phyloP scores from a whole-genome alignment of 345 rosid genomes.

The Capsella bursapastoris region DNA sequence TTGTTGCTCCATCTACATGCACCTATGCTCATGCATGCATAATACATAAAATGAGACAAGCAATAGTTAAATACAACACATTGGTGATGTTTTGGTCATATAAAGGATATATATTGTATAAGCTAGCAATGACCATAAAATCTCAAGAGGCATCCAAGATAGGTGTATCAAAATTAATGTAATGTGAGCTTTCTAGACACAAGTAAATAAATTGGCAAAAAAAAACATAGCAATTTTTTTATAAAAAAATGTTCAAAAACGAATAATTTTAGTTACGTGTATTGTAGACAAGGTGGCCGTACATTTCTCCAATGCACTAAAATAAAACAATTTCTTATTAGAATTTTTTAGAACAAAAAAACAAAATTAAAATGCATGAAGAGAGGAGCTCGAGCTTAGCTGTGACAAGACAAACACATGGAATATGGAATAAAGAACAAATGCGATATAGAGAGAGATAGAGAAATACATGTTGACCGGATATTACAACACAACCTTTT shows the following conservation, averaged over 20 bases:
- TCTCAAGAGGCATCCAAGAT: too few species aligned
- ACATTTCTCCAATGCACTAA: slow-evolving; percentile 46
- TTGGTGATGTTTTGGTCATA: too few species aligned
- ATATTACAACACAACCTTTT: slow-evolving; percentile 45
- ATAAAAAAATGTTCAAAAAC: neutral
- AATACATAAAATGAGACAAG: too few species aligned
- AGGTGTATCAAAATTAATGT: too few species aligned
- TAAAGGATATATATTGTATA: too few species aligned
- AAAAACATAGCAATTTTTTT: too few species aligned
- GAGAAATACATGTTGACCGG: slow-evolving; percentile 64
- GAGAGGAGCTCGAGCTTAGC: slow-evolving; percentile 28
- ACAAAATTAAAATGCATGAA: slow-evolving; percentile 11
- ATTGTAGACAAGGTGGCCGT: slow-evolving; percentile 40
- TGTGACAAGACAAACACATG: slow-evolving; percentile 80
- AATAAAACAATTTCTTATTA: neutral
- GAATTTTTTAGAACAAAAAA: neutral
- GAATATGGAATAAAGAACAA: slow-evolving; percentile 77
- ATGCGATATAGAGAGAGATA: slow-evolving; percentile 56
- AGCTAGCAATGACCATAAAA: too few species aligned
- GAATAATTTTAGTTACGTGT: neutral
- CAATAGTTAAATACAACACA: too few species aligned
- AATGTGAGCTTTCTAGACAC: neutral
- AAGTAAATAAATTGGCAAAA: neutral
- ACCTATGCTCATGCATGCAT: too few species aligned
- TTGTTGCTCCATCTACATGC: too few species aligned